Conservation (phyloP, 192 early-diverging fungal species). For the Linnemannia elongata region DNA sequence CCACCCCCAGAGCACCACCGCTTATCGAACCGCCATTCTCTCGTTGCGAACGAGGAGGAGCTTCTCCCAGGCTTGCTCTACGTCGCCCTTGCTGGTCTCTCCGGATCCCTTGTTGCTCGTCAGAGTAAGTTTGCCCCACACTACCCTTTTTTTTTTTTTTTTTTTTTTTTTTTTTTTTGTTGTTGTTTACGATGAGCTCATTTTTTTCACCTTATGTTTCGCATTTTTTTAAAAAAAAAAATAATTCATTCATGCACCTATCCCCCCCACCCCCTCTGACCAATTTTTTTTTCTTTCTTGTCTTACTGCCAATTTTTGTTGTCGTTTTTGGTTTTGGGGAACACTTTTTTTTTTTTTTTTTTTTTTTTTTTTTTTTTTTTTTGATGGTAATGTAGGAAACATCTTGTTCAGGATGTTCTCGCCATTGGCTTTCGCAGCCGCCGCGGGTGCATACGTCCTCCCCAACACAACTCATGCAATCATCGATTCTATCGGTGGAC, state of each 20-base stretch:
- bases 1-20: neutral
- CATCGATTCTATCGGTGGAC: constrained; percentile 32
- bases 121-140: constrained; percentile 28
- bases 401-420: constrained; percentile 49
- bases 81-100: constrained; percentile 40
- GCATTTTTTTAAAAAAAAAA: neutral
- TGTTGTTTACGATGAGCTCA: neutral
- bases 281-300: neutral
- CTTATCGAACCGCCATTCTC: constrained; percentile 3
- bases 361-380: neutral
- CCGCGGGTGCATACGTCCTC: constrained; percentile 46
- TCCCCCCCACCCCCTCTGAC: too few relatives aligned
- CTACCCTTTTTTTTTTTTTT: too few relatives aligned
- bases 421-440: constrained; percentile 41
- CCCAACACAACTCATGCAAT: constrained; percentile 38
- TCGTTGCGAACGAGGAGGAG: constrained; percentile 38
- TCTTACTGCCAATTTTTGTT: neutral
- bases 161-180: neutral
- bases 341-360: neutral
- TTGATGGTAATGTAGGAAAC: constrained; percentile 21
- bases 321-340: too few relatives aligned
- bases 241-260: neutral
- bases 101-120: constrained; percentile 45
- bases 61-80: constrained; percentile 46
- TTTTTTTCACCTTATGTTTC: neutral